These are phyloP conservation scores for Ophiosphaerella narmari DNA, from an alignment of 2,329 filamentous ascomycete species.

Conservation along the genomic window DNA sequence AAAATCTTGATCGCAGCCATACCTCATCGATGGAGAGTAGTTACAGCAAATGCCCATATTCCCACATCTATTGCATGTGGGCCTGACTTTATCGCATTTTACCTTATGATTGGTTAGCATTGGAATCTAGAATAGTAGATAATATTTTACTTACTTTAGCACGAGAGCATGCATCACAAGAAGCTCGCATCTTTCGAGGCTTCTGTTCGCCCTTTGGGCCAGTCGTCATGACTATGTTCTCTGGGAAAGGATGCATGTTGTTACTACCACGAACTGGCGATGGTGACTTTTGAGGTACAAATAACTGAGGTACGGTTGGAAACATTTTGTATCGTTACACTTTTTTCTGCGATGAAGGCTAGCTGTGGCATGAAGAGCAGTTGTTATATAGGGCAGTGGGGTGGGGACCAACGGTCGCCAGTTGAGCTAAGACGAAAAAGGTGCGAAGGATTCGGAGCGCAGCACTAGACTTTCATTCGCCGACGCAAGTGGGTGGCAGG, in stretches of 20 bases:
- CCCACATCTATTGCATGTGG: conserved; percentile 43
- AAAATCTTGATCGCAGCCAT: conserved; percentile 6
- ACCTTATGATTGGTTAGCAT: conserved; percentile 25
- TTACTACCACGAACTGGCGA: conserved; percentile 25
- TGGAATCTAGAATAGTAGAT: neutral
- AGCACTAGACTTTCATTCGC: conserved; percentile 28
- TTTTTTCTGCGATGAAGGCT: conserved; percentile 16
- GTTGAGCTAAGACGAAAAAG: conserved; percentile 17
- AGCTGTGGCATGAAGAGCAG: conserved; percentile 20
- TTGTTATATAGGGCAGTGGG: conserved; percentile 38
- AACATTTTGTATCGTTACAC: conserved; percentile 31
- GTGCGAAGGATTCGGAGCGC: conserved; percentile 26
- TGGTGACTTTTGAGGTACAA: conserved; percentile 24
- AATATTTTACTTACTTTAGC: conserved; percentile 29
- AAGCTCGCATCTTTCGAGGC: conserved; percentile 45
- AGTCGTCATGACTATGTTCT: conserved; percentile 25
- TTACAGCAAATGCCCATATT: conserved; percentile 47
- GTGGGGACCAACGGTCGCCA: conserved; percentile 19
- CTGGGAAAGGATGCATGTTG: conserved; percentile 25
- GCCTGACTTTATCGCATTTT: conserved; percentile 45
- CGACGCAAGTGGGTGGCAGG: conserved; percentile 27
- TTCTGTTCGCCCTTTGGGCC: conserved; percentile 32
- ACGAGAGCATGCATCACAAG: conserved; percentile 45
- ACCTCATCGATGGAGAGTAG: conserved; percentile 48
- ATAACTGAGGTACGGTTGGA: conserved; percentile 33